Evolutionary conservation across 495 filamentous ascomycete species (phyloP), one percentile per base, ranked within the genome.

Genomic region (Annulohypoxylon nitens): DNA sequence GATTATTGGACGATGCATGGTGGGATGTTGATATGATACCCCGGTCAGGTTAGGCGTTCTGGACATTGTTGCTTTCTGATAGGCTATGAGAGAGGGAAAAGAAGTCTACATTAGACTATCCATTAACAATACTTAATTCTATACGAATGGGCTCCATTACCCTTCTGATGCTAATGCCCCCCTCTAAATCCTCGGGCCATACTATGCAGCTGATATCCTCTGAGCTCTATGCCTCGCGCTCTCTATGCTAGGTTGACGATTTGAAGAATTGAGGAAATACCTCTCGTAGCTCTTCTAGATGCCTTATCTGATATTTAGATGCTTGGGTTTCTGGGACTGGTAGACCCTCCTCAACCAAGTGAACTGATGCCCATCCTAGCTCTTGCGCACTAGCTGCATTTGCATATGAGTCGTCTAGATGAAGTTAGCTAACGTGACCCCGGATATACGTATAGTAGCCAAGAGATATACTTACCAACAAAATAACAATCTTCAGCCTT

Each of bases 221-320:
- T 4, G 25, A 30, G 50, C 12, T 47, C 36, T 57, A 72, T 37
- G 16, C 61, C 36, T 43, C 11, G 39, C 62, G 66, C 30, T 59
- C 57, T 47, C n/a, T 60, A 61, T 58, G 18, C 53, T 67, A 62
- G 51, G 33, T 50, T 59, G 67, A 54, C 9, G 59, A 82, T 71
- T 87, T 93, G 85, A 97, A 97, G 73, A 95, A 86, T 63, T 93
- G 87, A 0, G 94, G 93, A 75, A 95, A 97, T 43, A 89, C 79
- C 0, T 79, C 77, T 53, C 92, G 85, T 63, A 98, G 80, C 74
- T 97, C 91, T 67, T 93, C 87, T 26, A 98, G 82, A 66, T 87
- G 86, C 33, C 85, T 83, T 68, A 98, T 90, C 75, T 91, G 87
- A 76, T 91, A 89, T 69, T 91, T 86, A 43, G 88, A 89, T 8